Base-by-base conservation (phyloP, 306 rosid species). In the Alnus rubra region DNA sequence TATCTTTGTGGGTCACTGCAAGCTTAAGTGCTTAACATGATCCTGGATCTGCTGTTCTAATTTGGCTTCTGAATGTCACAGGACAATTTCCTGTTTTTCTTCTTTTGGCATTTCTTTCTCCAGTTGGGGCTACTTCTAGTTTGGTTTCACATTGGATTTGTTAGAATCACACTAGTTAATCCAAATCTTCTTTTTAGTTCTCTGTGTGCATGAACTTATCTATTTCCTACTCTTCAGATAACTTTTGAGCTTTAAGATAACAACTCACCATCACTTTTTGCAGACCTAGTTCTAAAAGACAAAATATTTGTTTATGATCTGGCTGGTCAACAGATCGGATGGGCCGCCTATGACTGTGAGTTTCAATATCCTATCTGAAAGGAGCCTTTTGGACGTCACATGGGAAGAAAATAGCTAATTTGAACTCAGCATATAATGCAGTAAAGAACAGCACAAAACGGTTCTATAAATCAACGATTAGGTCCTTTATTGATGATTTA, bases 321-420 rank as follows among this genome's bases (percentile, higher is more conserved):
- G 80, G 96, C 86, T 52, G 83, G 89, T 81, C 94, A 85, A 87
- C 94, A 92, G 73, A 89, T 96, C 60, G 99, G 99, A 81, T 96
- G 99, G 99, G 87, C 92, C 53, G 86, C 88, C 91, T 96, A 90
- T 74, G 94, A 96, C 89, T 96, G 99, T 96, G 87, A 96, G 99
- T 90, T 84, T 84, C 79, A 73, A 11, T 28, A 62, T 78, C 76
- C 76, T 82, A n/a, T 67, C 33, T 18, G 49, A 79, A 74, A 55
- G 18, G 11, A n/a, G 49, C 35, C 45, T 16, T 23, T 67, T 50
- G 74, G 74, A 52, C 65, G 16, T 37, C 76, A 73, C 59, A 60
- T 64, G 9, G 45, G 51, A 52, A 45, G 4, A 30, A 54, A 56
- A 31, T 23, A 23, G 28, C 28, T 23, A 23, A 23, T 23, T 23